Evolutionary conservation across 805 yeast species (phyloP).

Genomic region (Lachancea fermentati): DNA sequence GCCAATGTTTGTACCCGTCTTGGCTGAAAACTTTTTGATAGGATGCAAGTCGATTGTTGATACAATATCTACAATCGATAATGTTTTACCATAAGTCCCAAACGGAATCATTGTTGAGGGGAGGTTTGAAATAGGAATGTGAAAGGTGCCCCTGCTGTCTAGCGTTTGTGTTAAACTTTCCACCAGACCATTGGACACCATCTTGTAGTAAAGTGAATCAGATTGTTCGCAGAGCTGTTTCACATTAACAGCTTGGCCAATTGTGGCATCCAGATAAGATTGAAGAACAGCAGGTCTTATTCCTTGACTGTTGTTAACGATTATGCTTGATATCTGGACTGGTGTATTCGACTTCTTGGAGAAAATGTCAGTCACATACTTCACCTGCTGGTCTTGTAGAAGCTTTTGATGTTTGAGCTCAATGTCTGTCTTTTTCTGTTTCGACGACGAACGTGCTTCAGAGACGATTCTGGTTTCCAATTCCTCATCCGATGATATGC

Average conservation of each 20-base stretch:
- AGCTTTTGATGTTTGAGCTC: conserved; percentile 4
- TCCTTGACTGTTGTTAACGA: conserved; percentile 16
- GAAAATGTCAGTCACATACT: conserved; percentile 11
- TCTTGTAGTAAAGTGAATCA: conserved; percentile 24
- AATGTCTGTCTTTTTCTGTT: neutral
- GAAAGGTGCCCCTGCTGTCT: conserved; percentile 18
- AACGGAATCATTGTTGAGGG: conserved; percentile 9
- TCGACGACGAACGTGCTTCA: neutral
- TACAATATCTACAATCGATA: conserved; percentile 24
- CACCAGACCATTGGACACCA: conserved; percentile 26
- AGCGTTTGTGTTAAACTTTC: conserved; percentile 19
- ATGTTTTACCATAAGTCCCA: conserved; percentile 2
- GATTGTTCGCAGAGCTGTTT: conserved; percentile 23
- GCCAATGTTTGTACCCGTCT: conserved; percentile 93
- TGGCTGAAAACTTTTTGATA: conserved; percentile 67
- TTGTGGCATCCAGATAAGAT: conserved; percentile 25
- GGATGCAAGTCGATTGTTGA: conserved; percentile 40
- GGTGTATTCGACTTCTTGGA: conserved; percentile 20
- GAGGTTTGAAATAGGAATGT: conserved; percentile 13
- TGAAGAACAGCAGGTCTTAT: conserved; percentile 21
- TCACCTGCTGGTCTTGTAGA: conserved; percentile 9
- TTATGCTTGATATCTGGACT: conserved; percentile 21
- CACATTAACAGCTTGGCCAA: conserved; percentile 22
- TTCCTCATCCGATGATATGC: too few relatives aligned
- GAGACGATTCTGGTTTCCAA: conserved; percentile 4